Evolutionary conservation across 2,329 filamentous ascomycete genomes (phyloP), one percentile per base, ranked within the genome.

Genomic region (Pezicula carpinea): DNA sequence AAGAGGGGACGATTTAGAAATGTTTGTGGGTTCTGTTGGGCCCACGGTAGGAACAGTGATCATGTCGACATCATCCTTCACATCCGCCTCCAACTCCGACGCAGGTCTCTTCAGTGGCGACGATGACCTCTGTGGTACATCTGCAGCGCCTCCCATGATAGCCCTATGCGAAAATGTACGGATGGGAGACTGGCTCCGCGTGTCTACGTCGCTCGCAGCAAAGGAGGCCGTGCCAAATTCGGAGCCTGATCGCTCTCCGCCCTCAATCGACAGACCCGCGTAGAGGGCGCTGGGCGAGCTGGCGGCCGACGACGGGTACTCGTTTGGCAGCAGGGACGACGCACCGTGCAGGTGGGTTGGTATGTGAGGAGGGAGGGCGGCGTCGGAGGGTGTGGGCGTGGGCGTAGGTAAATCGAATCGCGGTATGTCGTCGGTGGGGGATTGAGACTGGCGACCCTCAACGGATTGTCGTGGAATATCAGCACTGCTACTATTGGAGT

Each of bases 61-160:
- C 61, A 64, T 64, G 33, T 64, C 60, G 15, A 64, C 57, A 59
- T 66, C 61, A 39, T 65, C 58, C 23, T 58, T 41, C 11, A 40
- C 48, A 18, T 62, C 60, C 13, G 48, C 44, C 39, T 64, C 63
- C 22, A 65, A 42, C 39, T 64, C 59, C 14, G 62, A 82, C 31
- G 80, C 80, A 53, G 76, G 74, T 59, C 81, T 73, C 66, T 85
- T 85, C 47, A 84, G 65, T 6, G 81, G 81, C 17, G 81, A 85
- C 22, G 80, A 83, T 17, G 81, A 81, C 56, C 81, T 74, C 38
- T 82, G 75, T 49, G 76, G 72, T 19, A 73, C 60, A 52, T 83
- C 77, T 55, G 74, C 70, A 64, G 79, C 76, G 54, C 75, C 79
- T 53, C 77, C 77, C 76, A 83, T 82, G 49, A 82, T 73, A 55